Evolutionary conservation across 805 yeast species (phyloP).

Genomic region (Kuraishia hungarica): DNA sequence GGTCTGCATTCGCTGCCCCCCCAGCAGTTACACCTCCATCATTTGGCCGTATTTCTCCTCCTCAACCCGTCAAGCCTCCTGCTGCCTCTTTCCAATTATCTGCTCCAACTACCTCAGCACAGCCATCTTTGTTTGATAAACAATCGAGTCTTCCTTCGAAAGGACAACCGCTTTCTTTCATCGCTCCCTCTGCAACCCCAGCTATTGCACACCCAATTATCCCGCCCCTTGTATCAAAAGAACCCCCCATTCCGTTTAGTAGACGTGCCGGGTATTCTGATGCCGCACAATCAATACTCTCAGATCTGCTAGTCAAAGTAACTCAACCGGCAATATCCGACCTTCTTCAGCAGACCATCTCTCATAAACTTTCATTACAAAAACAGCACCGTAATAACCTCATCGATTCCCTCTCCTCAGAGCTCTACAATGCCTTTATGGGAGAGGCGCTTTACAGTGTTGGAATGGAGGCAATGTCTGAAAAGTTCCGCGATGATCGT

Average conservation of each 20-base stretch:
- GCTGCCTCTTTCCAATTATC: too few relatives aligned
- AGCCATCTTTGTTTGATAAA: too few relatives aligned
- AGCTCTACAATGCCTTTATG: conserved; percentile 52
- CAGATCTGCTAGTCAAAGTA: background rate
- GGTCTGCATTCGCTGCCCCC: too few relatives aligned
- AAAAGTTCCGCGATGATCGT: conserved; percentile 20
- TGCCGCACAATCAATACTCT: background rate
- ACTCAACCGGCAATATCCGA: background rate
- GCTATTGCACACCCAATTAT: too few relatives aligned
- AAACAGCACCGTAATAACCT: conserved; percentile 6
- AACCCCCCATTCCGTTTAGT: background rate
- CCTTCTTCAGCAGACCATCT: background rate
- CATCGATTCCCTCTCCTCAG: conserved; percentile 34
- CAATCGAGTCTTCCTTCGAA: too few relatives aligned
- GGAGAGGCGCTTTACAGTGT: conserved; percentile 43
- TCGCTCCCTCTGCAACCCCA: background rate
- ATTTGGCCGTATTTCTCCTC: too few relatives aligned
- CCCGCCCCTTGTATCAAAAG: background rate
- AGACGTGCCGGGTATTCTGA: background rate
- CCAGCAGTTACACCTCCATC: background rate
- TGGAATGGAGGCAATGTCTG: conserved; percentile 37
- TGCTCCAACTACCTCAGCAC: too few relatives aligned
- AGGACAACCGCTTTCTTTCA: too few relatives aligned
- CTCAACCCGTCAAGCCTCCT: too few relatives aligned
- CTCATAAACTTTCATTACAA: background rate